A percentile compares a stretch with the other conserved stretches of the same genome.
phyloP scores from a whole-genome alignment of 768 basidiomycete genomes.

The Wakefieldia striispora region DNA sequence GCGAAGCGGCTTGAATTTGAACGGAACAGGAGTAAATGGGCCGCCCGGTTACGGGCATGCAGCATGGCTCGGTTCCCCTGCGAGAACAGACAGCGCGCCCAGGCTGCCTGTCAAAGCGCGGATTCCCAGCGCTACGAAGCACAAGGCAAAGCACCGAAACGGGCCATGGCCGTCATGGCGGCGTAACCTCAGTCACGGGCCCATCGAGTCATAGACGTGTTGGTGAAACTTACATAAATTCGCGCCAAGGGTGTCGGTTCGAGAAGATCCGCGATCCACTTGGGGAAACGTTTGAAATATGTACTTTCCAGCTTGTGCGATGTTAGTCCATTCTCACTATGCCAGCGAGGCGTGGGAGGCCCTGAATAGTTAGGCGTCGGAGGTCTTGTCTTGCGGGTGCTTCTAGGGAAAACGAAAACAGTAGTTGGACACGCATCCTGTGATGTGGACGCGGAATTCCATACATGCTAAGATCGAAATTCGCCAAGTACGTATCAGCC shows the following conservation, averaged over 20 bases:
- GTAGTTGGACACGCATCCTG: too few relatives aligned
- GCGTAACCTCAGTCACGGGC: background rate
- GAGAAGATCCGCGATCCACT: conserved; percentile 50
- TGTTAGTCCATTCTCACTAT: background rate
- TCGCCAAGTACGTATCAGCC: too few relatives aligned
- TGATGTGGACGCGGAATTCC: too few relatives aligned
- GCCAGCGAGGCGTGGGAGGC: background rate
- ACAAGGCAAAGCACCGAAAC: background rate
- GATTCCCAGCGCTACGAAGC: conserved; percentile 36
- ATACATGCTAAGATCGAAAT: too few relatives aligned
- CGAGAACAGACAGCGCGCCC: conserved; percentile 70
- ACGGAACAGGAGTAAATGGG: conserved; percentile 67
- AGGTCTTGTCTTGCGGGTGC: background rate
- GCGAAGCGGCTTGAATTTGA: conserved; percentile 53
- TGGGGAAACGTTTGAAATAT: conserved; percentile 47
- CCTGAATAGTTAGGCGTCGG: background rate
- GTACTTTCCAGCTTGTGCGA: conserved; percentile 13
- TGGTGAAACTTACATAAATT: conserved; percentile 15
- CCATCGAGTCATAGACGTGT: background rate
- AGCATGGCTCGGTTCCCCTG: conserved; percentile 79
- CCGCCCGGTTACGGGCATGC: too few relatives aligned
- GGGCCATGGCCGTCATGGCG: background rate
- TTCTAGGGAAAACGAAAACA: too few relatives aligned
- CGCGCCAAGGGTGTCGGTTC: conserved; percentile 52
- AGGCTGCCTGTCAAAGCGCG: conserved; percentile 67